Evolutionary conservation across 768 basidiomycete species (phyloP).

Genomic region (Lactifluus volemus): DNA sequence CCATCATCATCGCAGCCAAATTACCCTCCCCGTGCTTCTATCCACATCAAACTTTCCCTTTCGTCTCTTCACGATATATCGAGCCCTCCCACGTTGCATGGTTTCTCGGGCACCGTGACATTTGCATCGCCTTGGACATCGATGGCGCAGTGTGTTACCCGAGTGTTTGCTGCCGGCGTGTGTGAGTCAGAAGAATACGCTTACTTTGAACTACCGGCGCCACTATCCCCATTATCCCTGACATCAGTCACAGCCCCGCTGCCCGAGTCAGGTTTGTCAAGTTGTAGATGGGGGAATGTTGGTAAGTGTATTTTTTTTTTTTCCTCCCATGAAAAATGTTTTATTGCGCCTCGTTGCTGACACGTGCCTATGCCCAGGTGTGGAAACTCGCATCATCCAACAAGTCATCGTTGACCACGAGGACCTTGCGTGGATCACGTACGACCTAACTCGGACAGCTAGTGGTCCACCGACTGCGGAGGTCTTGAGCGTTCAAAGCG

Average conservation of each 20-base stretch:
- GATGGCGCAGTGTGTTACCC: slow-evolving; percentile 56
- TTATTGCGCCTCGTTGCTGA: slow-evolving; percentile 2
- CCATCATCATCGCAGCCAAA: slow-evolving; percentile 28
- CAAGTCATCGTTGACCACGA: slow-evolving; percentile 59
- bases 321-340: background rate
- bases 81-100: slow-evolving; percentile 49
- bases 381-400: slow-evolving; percentile 55
- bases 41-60: slow-evolving; percentile 51
- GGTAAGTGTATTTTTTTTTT: slow-evolving; percentile 34
- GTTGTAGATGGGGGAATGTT: slow-evolving; percentile 63
- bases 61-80: slow-evolving; percentile 46
- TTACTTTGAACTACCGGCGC: slow-evolving; percentile 36
- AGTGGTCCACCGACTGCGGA: slow-evolving; percentile 44
- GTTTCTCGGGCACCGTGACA: slow-evolving; percentile 50
- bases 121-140: slow-evolving; percentile 45
- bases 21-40: slow-evolving; percentile 34
- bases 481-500: slow-evolving; percentile 44
- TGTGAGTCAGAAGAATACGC: slow-evolving; percentile 48
- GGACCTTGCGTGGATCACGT: slow-evolving; percentile 54
- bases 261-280: slow-evolving; percentile 57
- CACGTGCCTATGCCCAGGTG: slow-evolving; percentile 28
- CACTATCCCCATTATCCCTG: slow-evolving; percentile 13
- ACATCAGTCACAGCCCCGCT: slow-evolving; percentile 41
- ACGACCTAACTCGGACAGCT: slow-evolving; percentile 55
- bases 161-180: slow-evolving; percentile 42